Conservation (phyloP, 106 monocot genomes). For the Chionographis japonica region DNA sequence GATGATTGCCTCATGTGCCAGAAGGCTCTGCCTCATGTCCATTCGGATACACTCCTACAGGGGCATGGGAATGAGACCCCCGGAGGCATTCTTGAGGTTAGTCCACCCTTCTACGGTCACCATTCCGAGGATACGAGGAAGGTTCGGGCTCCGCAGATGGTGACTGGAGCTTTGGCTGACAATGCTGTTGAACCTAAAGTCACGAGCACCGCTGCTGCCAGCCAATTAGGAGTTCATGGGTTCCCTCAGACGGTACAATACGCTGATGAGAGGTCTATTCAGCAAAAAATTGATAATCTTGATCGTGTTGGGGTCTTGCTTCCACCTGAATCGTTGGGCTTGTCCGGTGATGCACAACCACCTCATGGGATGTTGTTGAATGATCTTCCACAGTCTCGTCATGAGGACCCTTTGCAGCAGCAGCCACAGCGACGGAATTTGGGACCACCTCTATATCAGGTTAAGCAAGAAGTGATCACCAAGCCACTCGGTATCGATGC, state of each 20-base stretch:
- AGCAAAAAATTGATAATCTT: slow-evolving; percentile 12
- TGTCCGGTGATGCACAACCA: slow-evolving; percentile 20
- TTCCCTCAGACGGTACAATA: slow-evolving; percentile 6
- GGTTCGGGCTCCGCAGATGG: slow-evolving; percentile 8
- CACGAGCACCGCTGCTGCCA: slow-evolving; percentile 1
- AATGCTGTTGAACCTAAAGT: slow-evolving; percentile 11
- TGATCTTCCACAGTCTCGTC: slow-evolving; percentile 14
- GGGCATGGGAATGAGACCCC: slow-evolving; percentile 19
- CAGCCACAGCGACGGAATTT: slow-evolving; percentile 21
- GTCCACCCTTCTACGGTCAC: slow-evolving; percentile 20
- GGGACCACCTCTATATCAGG: slow-evolving; percentile 6
- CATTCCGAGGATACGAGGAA: slow-evolving; percentile 28
- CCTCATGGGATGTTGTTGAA: slow-evolving; percentile 20
- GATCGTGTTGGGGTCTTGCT: slow-evolving; percentile 16
- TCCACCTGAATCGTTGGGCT: slow-evolving; percentile 8
- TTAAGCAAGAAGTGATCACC: slow-evolving; percentile 14
- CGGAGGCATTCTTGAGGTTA: slow-evolving; percentile 1
- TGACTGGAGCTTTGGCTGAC: not conserved
- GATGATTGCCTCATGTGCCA: slow-evolving; percentile 54
- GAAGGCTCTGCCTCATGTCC: slow-evolving; percentile 43
- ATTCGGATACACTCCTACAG: slow-evolving; percentile 43
- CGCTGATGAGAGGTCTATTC: slow-evolving; percentile 5
- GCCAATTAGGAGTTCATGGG: slow-evolving; percentile 11
- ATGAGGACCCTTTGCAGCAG: slow-evolving; percentile 18
- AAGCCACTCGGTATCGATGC: slow-evolving; percentile 3